phyloP scores from a whole-genome alignment of 495 filamentous ascomycete genomes.

The Eremomyces bilateralis region DNA sequence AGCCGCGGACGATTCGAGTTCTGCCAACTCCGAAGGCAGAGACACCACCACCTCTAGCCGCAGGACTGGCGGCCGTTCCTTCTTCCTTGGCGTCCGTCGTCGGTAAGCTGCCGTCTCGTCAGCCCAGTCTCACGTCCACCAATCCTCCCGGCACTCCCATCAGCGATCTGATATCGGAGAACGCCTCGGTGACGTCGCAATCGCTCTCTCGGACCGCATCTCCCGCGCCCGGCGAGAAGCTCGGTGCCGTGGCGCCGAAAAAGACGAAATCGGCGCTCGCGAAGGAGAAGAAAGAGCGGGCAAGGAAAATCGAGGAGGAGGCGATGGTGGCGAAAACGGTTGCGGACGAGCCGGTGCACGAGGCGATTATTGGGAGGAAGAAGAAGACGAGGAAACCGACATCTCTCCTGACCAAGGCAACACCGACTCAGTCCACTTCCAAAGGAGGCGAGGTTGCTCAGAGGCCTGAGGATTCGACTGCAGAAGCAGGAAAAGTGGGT shows the following conservation, averaged over 20 bases:
- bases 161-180: conserved; percentile 59
- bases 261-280: conserved; percentile 81
- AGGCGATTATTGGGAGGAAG: conserved; percentile 66
- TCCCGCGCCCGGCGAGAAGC: conserved; percentile 35
- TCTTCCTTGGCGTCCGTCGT: conserved; percentile 11
- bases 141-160: conserved; percentile 58
- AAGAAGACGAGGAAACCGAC: conserved; percentile 57
- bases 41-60: conserved; percentile 24
- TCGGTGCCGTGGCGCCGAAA: conserved; percentile 56
- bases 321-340: conserved; percentile 35
- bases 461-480: too few species aligned
- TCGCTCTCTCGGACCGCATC: conserved; percentile 65
- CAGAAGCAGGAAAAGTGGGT: conserved; percentile 5
- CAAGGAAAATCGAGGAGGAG: conserved; percentile 32
- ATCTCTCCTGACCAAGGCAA: not conserved
- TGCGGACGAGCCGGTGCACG: conserved; percentile 42
- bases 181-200: conserved; percentile 49
- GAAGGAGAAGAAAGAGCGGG: conserved; percentile 52
- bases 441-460: too few species aligned
- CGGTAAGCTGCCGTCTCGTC: conserved; percentile 28
- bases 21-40: conserved; percentile 54
- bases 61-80: conserved; percentile 16
- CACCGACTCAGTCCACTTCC: too few species aligned
- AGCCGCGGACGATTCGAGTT: conserved; percentile 39
- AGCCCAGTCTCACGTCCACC: conserved; percentile 35